A percentile compares a stretch with the other conserved stretches of the same genome.
Conservation (phyloP, 129 eudicot genomes). For the Flaveria trinervia region DNA sequence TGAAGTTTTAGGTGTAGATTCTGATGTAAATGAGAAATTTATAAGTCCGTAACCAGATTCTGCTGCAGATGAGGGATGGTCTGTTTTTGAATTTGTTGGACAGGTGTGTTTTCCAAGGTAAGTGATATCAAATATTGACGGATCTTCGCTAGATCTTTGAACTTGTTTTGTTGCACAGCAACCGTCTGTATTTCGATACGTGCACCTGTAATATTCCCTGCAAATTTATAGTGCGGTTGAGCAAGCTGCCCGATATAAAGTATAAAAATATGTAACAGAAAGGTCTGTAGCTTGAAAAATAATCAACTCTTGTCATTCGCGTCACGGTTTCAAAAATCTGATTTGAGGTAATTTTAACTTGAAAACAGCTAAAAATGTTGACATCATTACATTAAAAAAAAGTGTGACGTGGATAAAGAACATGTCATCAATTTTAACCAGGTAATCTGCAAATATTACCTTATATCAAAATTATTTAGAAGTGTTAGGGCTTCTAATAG, state of each 20-base stretch:
- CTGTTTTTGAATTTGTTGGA: constrained; percentile 34
- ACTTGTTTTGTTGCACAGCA: constrained; percentile 44
- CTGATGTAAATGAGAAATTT: constrained; percentile 34
- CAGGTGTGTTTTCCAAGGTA: constrained; percentile 39
- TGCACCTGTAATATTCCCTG: constrained; percentile 45
- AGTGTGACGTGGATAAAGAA: not conserved
- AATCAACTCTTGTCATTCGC: not conserved
- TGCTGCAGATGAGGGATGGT: constrained; percentile 20
- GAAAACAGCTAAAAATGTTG: not conserved
- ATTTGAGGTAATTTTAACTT: not conserved
- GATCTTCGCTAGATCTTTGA: constrained; percentile 37
- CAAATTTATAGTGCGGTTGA: not conserved
- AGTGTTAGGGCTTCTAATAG: not conserved
- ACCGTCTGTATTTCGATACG: constrained; percentile 38
- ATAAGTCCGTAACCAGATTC: constrained; percentile 34
- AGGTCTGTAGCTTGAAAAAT: not conserved
- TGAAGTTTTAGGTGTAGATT: constrained; percentile 18
- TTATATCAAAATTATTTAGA: not conserved
- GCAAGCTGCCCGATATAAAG: not conserved
- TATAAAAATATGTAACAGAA: not conserved
- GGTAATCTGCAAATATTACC: not conserved
- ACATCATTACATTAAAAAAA: not conserved
- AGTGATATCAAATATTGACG: constrained; percentile 37
- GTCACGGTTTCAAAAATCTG: not conserved
- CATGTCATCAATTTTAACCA: not conserved